phyloP scores from a whole-genome alignment of 148 eudicot genomes.

The Chenopodium berlandieri region DNA sequence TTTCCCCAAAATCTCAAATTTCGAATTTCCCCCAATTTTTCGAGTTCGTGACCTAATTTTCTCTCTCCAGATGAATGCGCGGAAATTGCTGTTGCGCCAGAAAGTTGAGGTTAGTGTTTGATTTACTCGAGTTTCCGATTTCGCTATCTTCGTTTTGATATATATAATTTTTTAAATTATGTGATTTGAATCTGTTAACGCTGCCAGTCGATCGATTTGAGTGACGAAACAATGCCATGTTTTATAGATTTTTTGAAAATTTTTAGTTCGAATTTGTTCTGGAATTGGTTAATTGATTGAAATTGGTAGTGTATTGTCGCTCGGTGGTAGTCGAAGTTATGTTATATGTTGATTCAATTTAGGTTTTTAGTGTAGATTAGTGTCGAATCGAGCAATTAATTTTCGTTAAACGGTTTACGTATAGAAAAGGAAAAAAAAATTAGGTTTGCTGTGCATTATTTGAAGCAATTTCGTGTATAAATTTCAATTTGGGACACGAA shows the following conservation, averaged over 20 bases:
- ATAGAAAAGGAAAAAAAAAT: neutral
- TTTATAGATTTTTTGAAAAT: neutral
- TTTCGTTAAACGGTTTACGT: neutral
- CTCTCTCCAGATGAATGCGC: slow-evolving; percentile 18
- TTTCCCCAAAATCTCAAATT: neutral
- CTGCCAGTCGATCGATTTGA: neutral
- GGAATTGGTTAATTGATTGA: neutral
- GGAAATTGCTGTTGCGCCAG: slow-evolving; percentile 25
- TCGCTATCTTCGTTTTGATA: neutral
- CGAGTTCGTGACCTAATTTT: neutral
- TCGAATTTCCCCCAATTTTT: slow-evolving; percentile 2
- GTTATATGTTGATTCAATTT: no score
- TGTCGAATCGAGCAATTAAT: no score
- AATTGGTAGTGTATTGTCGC: neutral
- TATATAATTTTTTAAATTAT: neutral
- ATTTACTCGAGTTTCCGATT: neutral
- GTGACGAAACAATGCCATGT: neutral
- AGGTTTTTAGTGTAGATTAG: neutral
- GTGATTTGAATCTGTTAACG: neutral
- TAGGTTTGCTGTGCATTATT: neutral
- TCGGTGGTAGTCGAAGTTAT: neutral
- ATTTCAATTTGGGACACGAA: neutral
- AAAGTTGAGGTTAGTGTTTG: slow-evolving; percentile 28
- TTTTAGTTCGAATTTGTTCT: neutral
- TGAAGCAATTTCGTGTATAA: neutral